Evolutionary conservation across 2,329 filamentous ascomycete genomes (phyloP).

Genomic region (Fusarium brevicatenulatum): DNA sequence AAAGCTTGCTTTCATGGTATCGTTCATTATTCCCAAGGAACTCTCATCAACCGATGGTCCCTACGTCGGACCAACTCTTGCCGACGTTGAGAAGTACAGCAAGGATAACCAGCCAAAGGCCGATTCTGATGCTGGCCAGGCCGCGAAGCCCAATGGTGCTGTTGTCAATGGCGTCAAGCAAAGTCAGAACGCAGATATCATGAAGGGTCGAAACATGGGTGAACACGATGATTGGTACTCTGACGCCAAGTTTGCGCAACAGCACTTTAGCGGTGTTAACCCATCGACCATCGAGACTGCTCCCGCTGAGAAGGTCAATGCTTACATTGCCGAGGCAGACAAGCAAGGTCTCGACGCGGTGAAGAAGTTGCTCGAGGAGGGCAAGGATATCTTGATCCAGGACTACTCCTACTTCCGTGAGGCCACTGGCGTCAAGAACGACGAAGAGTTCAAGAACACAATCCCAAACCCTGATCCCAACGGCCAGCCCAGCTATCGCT

Average conservation of each 20-base stretch:
- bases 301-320: not conserved
- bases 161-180: not conserved
- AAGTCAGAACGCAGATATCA: slow-evolving; percentile 16
- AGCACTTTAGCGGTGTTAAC: slow-evolving; percentile 29
- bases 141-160: not conserved
- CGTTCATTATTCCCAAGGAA: slow-evolving; percentile 11
- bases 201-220: slow-evolving; percentile 29
- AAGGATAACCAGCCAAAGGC: not conserved
- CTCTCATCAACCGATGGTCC: not conserved
- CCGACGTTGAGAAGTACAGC: slow-evolving; percentile 15
- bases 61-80: slow-evolving; percentile 12
- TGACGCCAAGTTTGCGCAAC: slow-evolving; percentile 25
- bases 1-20: not conserved
- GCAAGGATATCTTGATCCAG: slow-evolving; percentile 27
- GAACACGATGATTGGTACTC: slow-evolving; percentile 29
- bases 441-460: slow-evolving; percentile 6
- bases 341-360: slow-evolving; percentile 26
- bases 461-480: not conserved
- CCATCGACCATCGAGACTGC: slow-evolving; percentile 12
- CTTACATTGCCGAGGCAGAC: slow-evolving; percentile 6
- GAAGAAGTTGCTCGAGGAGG: slow-evolving; percentile 4
- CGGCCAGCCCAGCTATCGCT: not conserved
- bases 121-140: too few species aligned
- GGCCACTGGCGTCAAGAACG: slow-evolving; percentile 13
- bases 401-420: slow-evolving; percentile 33